These are phyloP conservation scores for Fusarium circinatum DNA, from an alignment of 2,329 filamentous ascomycete genomes.

Conservation along the genomic window DNA sequence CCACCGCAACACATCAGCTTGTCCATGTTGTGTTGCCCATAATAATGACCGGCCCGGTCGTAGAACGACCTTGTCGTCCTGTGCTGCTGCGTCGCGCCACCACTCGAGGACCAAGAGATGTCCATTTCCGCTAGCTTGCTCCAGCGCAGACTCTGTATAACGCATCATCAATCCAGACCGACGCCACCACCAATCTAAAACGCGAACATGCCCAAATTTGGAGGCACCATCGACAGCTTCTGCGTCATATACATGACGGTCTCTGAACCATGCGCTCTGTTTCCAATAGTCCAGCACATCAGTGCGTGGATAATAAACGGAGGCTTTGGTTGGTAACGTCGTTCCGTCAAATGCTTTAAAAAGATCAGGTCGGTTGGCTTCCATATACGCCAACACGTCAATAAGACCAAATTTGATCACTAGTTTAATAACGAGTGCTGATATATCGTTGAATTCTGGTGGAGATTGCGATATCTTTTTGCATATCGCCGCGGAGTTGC, in stretches of 20 bases:
- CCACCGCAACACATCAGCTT: slow-evolving; percentile 82
- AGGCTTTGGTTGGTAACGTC: slow-evolving; percentile 87
- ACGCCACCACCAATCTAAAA: slow-evolving; percentile 92
- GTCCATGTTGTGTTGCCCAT: slow-evolving; percentile 84
- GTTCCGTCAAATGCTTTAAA: slow-evolving; percentile 89
- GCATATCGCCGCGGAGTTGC: slow-evolving; percentile 76
- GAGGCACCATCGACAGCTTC: slow-evolving; percentile 91
- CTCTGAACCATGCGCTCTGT: slow-evolving; percentile 81
- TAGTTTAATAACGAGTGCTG: slow-evolving; percentile 83
- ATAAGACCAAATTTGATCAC: slow-evolving; percentile 92
- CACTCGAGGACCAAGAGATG: slow-evolving; percentile 89
- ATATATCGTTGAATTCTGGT: slow-evolving; percentile 75
- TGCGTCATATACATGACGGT: slow-evolving; percentile 81
- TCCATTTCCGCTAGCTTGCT: slow-evolving; percentile 86
- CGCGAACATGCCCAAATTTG: slow-evolving; percentile 82
- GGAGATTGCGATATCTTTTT: slow-evolving; percentile 77
- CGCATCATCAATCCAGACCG: slow-evolving; percentile 80
- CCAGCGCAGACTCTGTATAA: slow-evolving; percentile 87
- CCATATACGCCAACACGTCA: slow-evolving; percentile 76
- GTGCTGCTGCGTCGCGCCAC: slow-evolving; percentile 81
- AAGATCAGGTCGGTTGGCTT: slow-evolving; percentile 72
- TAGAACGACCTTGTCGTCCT: slow-evolving; percentile 68
- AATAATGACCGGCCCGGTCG: slow-evolving; percentile 88
- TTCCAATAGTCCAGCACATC: slow-evolving; percentile 94
- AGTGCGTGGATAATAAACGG: slow-evolving; percentile 83